Conservation (phyloP, 2,329 filamentous ascomycete species). For the Cytospora mali region DNA sequence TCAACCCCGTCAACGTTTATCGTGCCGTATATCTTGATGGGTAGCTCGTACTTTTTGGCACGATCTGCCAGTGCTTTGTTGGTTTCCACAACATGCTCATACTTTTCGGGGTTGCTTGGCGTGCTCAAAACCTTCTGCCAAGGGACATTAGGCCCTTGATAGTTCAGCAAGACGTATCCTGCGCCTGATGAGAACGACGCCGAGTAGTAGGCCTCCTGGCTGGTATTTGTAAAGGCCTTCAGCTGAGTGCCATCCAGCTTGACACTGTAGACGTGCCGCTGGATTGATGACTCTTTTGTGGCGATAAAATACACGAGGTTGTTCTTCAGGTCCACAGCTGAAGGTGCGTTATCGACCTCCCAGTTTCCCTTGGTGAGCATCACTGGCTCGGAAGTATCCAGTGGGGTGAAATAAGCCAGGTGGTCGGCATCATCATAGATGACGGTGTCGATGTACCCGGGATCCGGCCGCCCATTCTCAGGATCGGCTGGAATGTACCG, state of each 20-base stretch:
- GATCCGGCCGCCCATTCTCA: slow-evolving; percentile 70
- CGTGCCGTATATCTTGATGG: slow-evolving; percentile 79
- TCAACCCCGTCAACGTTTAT: slow-evolving; percentile 81
- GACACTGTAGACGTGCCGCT: slow-evolving; percentile 91
- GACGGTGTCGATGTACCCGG: slow-evolving; percentile 92
- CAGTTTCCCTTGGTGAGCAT: slow-evolving; percentile 87
- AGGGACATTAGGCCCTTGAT: slow-evolving; percentile 82
- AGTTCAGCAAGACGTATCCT: slow-evolving; percentile 81
- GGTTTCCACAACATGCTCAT: slow-evolving; percentile 74
- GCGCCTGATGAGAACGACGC: slow-evolving; percentile 83
- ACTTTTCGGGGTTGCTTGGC: slow-evolving; percentile 65
- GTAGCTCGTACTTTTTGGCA: slow-evolving; percentile 77
- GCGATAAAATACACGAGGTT: slow-evolving; percentile 91
- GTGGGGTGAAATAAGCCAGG: slow-evolving; percentile 86
- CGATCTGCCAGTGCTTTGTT: slow-evolving; percentile 71
- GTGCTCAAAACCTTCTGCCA: slow-evolving; percentile 91
- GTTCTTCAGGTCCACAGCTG: slow-evolving; percentile 79
- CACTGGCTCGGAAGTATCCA: slow-evolving; percentile 79
- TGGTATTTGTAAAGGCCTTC: slow-evolving; percentile 72
- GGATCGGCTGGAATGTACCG: slow-evolving; percentile 84
- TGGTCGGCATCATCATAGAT: slow-evolving; percentile 88
- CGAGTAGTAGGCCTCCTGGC: slow-evolving; percentile 74
- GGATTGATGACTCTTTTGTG: slow-evolving; percentile 83
- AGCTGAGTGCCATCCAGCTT: slow-evolving; percentile 78
- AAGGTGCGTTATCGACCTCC: slow-evolving; percentile 88